Conservation (phyloP, 768 basidiomycete species). For the Dentipellis sp. region DNA sequence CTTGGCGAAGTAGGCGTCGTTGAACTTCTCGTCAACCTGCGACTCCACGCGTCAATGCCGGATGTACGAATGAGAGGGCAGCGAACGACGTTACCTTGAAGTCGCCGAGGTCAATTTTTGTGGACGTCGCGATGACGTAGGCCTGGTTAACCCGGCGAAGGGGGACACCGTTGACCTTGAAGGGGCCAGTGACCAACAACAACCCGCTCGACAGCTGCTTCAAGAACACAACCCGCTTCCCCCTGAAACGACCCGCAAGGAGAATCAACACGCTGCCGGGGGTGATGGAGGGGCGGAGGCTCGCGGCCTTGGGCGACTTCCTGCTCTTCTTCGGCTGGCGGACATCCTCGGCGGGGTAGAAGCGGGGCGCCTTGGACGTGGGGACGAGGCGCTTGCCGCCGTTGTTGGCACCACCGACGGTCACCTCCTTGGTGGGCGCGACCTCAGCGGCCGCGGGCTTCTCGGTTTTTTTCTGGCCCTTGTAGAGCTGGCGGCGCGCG, state of each 20-base stretch:
- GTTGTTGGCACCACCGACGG: constrained; percentile 86
- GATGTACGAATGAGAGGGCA: background rate
- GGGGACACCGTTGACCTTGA: constrained; percentile 97
- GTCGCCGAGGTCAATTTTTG: constrained; percentile 73
- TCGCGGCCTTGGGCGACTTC: constrained; percentile 71
- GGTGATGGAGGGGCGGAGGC: constrained; percentile 80
- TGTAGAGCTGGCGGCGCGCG: constrained; percentile 76
- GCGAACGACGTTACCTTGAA: constrained; percentile 48
- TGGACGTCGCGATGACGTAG: constrained; percentile 97
- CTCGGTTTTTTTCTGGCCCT: constrained; percentile 74
- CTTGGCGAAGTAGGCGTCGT: constrained; percentile 92
- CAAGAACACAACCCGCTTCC: constrained; percentile 97
- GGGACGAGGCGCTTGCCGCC: constrained; percentile 83
- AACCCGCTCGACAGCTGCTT: constrained; percentile 92
- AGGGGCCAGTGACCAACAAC: constrained; percentile 93
- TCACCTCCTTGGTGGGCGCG: constrained; percentile 64
- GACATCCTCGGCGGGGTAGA: constrained; percentile 94
- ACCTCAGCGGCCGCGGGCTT: constrained; percentile 51
- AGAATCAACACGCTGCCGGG: constrained; percentile 94
- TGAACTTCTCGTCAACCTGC: constrained; percentile 83
- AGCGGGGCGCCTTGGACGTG: constrained; percentile 75
- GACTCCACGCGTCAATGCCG: background rate
- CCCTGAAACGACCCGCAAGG: constrained; percentile 94
- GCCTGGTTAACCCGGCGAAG: constrained; percentile 97
- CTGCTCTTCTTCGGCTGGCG: constrained; percentile 86